Conservation (phyloP, 805 yeast species). For the Zygosaccharomyces lentus region DNA sequence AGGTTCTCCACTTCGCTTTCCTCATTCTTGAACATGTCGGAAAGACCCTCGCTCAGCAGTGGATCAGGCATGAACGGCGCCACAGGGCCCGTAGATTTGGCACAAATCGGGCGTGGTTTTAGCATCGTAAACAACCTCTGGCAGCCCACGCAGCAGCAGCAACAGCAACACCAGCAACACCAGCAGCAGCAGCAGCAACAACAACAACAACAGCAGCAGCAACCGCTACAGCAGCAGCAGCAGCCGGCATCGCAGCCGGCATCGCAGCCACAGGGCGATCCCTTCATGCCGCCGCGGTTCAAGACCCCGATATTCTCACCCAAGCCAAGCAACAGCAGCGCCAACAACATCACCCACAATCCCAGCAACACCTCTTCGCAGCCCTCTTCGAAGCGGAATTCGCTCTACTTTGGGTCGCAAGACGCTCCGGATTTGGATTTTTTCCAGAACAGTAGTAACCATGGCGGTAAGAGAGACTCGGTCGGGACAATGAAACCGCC, state of each 20-base stretch:
- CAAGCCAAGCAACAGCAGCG: constrained; percentile 10
- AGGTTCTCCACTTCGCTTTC: constrained; percentile 27
- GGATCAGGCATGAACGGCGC: constrained; percentile 7
- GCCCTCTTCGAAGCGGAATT: constrained; percentile 28
- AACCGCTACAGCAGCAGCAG: constrained; percentile 7
- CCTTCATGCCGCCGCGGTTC: constrained; percentile 40
- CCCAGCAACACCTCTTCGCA: constrained; percentile 13
- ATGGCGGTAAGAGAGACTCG: constrained; percentile 11
- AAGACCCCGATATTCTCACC: constrained; percentile 22
- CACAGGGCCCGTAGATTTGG: constrained; percentile 14
- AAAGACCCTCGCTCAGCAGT: constrained; percentile 15
- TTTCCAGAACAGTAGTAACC: constrained; percentile 8
- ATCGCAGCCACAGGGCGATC: constrained; percentile 37
- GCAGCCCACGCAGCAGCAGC: constrained; percentile 18
- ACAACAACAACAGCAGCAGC: constrained; percentile 7
- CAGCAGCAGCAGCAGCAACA: constrained; percentile 8
- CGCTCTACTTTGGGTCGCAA: constrained; percentile 23
- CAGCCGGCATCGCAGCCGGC: constrained; percentile 12
- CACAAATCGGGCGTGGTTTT: constrained; percentile 30
- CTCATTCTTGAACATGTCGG: constrained; percentile 26
- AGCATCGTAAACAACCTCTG: constrained; percentile 31
- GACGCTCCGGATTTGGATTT: constrained; percentile 27
- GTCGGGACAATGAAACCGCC: constrained; percentile 25
- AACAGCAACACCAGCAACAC: constrained; percentile 6
- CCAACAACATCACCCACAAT: constrained; percentile 13